Evolutionary conservation across 352 stramenopile species (phyloP).

Genomic region (Aphanomyces astaci): DNA sequence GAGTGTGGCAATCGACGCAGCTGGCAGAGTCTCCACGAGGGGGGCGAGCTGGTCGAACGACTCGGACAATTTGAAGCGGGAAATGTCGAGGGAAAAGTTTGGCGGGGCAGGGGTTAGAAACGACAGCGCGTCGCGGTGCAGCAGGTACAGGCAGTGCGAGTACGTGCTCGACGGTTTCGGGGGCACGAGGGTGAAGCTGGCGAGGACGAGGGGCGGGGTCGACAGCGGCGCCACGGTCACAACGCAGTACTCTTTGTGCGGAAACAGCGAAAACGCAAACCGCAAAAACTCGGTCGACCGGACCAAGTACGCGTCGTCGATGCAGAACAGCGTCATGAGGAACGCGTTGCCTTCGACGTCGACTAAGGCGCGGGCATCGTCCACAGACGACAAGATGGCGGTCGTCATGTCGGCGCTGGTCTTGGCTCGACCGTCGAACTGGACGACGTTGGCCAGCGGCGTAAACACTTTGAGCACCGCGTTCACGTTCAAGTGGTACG

Average conservation of each 20-base stretch:
- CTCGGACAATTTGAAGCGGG: neutral
- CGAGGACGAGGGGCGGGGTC: slow-evolving; percentile 36
- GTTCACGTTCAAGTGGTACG: slow-evolving; percentile 74
- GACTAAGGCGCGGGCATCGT: slow-evolving; percentile 18
- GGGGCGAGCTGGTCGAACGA: slow-evolving; percentile 1
- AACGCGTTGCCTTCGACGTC: slow-evolving; percentile 51
- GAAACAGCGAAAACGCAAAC: slow-evolving; percentile 46
- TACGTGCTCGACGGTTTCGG: slow-evolving; percentile 40
- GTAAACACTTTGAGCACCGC: slow-evolving; percentile 36
- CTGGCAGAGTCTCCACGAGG: slow-evolving; percentile 3
- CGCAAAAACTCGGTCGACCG: slow-evolving; percentile 38
- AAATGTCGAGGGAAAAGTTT: neutral
- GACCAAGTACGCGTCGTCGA: slow-evolving; percentile 40
- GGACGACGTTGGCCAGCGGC: slow-evolving; percentile 31
- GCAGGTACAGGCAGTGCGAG: slow-evolving; percentile 47
- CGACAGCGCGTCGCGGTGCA: slow-evolving; percentile 48
- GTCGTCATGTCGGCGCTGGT: slow-evolving; percentile 12
- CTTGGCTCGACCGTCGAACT: slow-evolving; percentile 25
- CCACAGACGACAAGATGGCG: neutral
- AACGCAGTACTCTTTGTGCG: slow-evolving; percentile 45
- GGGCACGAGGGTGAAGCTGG: slow-evolving; percentile 37
- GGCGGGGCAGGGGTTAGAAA: slow-evolving; percentile 39
- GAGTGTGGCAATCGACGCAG: slow-evolving; percentile 22
- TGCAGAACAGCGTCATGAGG: slow-evolving; percentile 54
- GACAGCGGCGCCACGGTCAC: slow-evolving; percentile 43